Conservation (phyloP, 2,329 filamentous ascomycete species). For the Parascedosporium putredinis region DNA sequence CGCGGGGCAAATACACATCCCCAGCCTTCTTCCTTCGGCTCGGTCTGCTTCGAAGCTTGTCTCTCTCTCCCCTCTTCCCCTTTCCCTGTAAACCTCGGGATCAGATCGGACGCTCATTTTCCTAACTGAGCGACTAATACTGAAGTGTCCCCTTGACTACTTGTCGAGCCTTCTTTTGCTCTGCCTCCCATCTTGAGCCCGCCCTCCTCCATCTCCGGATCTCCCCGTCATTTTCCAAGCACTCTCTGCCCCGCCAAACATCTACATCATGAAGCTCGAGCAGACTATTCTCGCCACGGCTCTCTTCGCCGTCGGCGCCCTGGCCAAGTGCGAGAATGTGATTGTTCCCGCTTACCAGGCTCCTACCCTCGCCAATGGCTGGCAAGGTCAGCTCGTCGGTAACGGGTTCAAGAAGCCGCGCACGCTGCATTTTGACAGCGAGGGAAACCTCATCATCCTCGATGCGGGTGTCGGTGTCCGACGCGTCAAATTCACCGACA, state of each 20-base stretch:
- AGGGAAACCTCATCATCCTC: constrained; percentile 35
- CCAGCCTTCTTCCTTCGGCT: background rate
- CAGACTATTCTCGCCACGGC: constrained; percentile 4
- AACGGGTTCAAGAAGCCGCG: constrained; percentile 31
- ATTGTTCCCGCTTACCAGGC: constrained; percentile 23
- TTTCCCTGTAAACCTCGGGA: background rate
- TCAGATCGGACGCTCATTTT: background rate
- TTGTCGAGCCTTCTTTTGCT: background rate
- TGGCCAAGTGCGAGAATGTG: constrained; percentile 21
- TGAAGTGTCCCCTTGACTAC: background rate
- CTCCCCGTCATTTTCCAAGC: too few species aligned
- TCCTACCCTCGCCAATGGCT: constrained; percentile 30
- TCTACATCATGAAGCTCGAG: background rate
- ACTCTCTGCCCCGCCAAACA: background rate
- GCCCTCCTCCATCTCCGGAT: too few species aligned
- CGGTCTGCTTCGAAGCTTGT: background rate
- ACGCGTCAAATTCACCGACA: constrained; percentile 29
- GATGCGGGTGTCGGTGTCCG: constrained; percentile 31
- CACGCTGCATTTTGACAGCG: constrained; percentile 33
- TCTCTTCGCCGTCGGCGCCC: constrained; percentile 4
- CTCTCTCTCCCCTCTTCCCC: background rate
- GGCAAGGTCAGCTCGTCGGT: constrained; percentile 32
- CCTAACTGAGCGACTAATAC: background rate
- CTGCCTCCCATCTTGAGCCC: too few species aligned
- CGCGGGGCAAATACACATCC: background rate